Base-by-base conservation (phyloP, 805 yeast genomes). In the Monosporozyma aquatica region DNA sequence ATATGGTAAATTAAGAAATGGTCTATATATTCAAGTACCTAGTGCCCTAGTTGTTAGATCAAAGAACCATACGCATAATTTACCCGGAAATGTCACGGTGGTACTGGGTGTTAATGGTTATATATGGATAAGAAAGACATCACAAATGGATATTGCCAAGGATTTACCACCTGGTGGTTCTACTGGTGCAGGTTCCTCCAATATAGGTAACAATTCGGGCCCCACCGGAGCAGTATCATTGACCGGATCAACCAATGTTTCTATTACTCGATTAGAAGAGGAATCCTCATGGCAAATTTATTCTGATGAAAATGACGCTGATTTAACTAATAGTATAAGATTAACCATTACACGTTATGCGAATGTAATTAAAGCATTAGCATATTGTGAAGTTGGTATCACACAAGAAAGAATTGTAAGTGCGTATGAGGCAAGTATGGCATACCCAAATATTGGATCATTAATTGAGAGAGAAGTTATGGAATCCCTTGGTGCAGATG, bases 211-310 rank as follows among this genome's bases (percentile, higher is more conserved):
- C 4, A 43, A 50, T 24, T 58, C 54, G n/a, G 64, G 67, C n/a
- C 66, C 67, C 6, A 53, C 68, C 2, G 68, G 60, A 15, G 51
- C 60, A 2, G 50, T 47, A 20, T 43, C 56, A 8, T 41, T 53
- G 28, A 53, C 52, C 32, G 50, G 58, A 23, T 42, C 49, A 3
- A 47, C 83, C 8, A 68, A 70, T 42, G 82, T 77, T 1, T 69
- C 80, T 2, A 84, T 90, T 41, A 87, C 96, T 10, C 72, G 95
- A 51, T 66, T 92, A 38, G 96, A 89, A 59, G 92, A 85, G 61
- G 96, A 89, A 56, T 81, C 94, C 23, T 82, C 96, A 1, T 81
- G 94, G 92, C 95, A 89, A 58, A 90, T 92, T 32, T 92, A 92
- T 66, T 80, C 90, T 41, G 97, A 94, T 63, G 74, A 75, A 45